These are phyloP conservation scores for Naganishia liquefaciens DNA, from an alignment of 1,284 basidiomycete genomes.

Conservation along the genomic window DNA sequence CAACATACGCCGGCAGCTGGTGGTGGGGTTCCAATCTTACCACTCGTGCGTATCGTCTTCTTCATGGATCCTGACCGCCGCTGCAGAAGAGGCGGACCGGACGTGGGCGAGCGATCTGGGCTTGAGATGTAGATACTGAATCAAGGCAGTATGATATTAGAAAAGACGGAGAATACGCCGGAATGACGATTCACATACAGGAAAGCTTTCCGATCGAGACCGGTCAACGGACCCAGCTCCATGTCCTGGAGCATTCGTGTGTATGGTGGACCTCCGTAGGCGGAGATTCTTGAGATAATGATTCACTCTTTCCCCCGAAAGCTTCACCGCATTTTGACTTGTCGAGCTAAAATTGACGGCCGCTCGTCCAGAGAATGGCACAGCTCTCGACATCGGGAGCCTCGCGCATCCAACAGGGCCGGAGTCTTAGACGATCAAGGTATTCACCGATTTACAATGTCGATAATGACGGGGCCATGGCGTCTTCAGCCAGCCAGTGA, in stretches of 20 bases:
- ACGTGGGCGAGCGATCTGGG: constrained; percentile 8
- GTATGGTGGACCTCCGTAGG: constrained; percentile 12
- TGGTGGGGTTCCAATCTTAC: constrained; percentile 29
- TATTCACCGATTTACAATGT: neutral
- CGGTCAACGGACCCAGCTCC: neutral
- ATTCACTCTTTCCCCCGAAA: constrained; percentile 8
- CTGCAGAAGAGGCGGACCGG: constrained; percentile 11
- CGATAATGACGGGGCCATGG: neutral
- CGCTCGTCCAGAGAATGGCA: constrained; percentile 18
- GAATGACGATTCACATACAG: neutral
- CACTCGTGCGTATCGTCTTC: constrained; percentile 23
- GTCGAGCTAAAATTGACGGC: constrained; percentile 19
- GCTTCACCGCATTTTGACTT: constrained; percentile 15
- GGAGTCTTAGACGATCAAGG: neutral
- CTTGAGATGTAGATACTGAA: constrained; percentile 19
- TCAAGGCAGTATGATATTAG: neutral
- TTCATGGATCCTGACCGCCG: constrained; percentile 15
- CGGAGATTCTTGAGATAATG: constrained; percentile 17
- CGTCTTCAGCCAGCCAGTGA: neutral
- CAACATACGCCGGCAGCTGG: constrained; percentile 28
- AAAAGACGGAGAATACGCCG: too few relatives aligned
- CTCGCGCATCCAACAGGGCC: neutral
- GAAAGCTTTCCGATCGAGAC: neutral
- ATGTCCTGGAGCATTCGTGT: neutral
- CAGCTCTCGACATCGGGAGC: constrained; percentile 26